These are phyloP conservation scores for Cubamyces sp. DNA, from an alignment of 768 basidiomycete genomes.

Conservation along the genomic window DNA sequence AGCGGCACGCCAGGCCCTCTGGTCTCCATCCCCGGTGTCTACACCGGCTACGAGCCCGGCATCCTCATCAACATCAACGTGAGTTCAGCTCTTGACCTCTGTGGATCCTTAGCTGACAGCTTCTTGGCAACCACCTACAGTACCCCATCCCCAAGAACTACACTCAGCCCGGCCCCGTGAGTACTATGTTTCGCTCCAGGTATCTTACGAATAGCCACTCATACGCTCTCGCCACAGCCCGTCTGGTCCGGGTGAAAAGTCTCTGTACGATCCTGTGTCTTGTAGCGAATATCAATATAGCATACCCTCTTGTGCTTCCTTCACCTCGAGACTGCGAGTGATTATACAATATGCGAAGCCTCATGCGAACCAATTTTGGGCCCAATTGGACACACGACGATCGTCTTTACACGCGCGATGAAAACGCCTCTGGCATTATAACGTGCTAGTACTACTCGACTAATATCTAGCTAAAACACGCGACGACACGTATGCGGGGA, in stretches of 20 bases:
- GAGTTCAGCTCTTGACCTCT: conserved; percentile 12
- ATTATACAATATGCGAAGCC: too few species aligned
- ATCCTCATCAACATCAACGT: conserved; percentile 40
- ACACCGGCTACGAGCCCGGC: conserved; percentile 37
- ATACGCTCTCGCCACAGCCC: neutral
- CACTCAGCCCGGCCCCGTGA: conserved; percentile 25
- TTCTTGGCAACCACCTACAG: neutral
- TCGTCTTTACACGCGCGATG: neutral
- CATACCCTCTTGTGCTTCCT: neutral
- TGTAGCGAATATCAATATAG: conserved; percentile 12
- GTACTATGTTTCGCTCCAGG: neutral
- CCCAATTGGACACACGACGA: too few species aligned
- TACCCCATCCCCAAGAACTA: conserved; percentile 29
- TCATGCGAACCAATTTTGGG: too few species aligned
- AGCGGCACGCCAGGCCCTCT: conserved; percentile 35
- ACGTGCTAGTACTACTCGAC: conserved; percentile 3
- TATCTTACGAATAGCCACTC: neutral
- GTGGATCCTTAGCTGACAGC: neutral
- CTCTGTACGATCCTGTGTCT: neutral
- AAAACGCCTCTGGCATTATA: conserved; percentile 17
- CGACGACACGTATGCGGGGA: too few species aligned
- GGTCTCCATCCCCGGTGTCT: conserved; percentile 36
- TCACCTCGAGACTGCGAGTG: too few species aligned
- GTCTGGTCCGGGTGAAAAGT: conserved; percentile 26
- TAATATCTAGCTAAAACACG: conserved; percentile 6